Evolutionary conservation across 176 grass and related monocot species (phyloP), one percentile per base, ranked within the genome.

Genomic region (Miscanthus lutarioriparius): DNA sequence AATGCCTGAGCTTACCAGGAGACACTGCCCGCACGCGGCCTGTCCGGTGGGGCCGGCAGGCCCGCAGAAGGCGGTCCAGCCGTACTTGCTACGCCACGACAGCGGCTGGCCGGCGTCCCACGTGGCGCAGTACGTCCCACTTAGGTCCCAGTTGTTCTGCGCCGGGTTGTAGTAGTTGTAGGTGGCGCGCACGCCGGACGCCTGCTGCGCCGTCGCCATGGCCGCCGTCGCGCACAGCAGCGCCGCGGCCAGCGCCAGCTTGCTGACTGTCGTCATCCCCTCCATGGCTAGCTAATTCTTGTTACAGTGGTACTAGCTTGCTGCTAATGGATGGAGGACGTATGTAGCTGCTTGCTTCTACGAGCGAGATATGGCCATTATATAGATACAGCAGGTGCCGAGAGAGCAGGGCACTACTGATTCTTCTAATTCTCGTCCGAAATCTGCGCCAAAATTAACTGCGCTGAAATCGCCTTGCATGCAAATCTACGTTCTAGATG

Each of bases 11-110:
- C 28, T 30, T 30, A 30, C 93, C 85, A 0, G 8, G 37, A 96
- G 68, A 61, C 94, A 97, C 38, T 80, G 79, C 4, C 94, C 94
- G 5, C 94, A 97, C 0, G 90, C 2, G 0, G 41, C 92, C 72
- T 80, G 80, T 0, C 94, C 94, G 0, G 4, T 86, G 0, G 94
- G 67, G 0, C 94, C 91, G 5, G 59, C 89, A 0, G 91, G 91
- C 4, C 91, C 89, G 41, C 91, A 97, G 75, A 97, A 97, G 16
- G 94, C 94, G 2, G 92, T 97, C 94, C 90, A 97, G 0, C 87
- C 92, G 16, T 97, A 92, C 92, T 88, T 87, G 4, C 8, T 49
- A 20, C 91, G 85, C 94, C 94, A 97, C 19, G 67, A 74, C 6
- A 85, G 73, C n/a, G 90, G 85, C 83, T 80, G 87, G 79, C 26